Base-by-base conservation (phyloP, 192 early-diverging fungal species). In the Mortierella claussenii region DNA sequence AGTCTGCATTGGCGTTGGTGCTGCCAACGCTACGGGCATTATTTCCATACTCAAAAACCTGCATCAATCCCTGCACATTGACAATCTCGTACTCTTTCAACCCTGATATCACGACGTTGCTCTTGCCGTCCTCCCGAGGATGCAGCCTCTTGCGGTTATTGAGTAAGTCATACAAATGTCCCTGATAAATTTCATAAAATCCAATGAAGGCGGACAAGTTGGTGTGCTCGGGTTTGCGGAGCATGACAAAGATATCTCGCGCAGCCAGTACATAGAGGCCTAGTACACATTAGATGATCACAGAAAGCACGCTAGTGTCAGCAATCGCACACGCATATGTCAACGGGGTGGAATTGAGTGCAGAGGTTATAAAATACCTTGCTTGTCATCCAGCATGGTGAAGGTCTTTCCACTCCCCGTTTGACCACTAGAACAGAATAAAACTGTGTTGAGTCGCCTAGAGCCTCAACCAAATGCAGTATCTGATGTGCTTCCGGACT, bases 181-280 rank as follows among this genome's bases (percentile, higher is more conserved):
- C 93, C 79, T 97, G 94, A 79, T 99, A 99, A 62, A 99, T 97
- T 75, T 99, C 98, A 69, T 97, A 98, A 53, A 98, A 95, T 42
- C 89, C 91, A 69, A 96, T 95, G 63, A 85, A 94, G 1, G 92
- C 93, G 21, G 89, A 69, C 51, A 98, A 67, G 78, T 97, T 89
- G 9, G 81, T 50, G 74, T 94, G 83, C 58, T 94, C 82, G 1
- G 92, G 89, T 20, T 79, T 85, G 24, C 83, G 79, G 11, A 97
- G 81, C 60, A 93, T 79, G 10, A 82, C 78, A 81, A 99, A 97
- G 55, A 98, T 94, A 65, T 98, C 98, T 10, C 89, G 82, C 0
- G 95, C 95, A 4, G 98, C 98, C 52, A 92, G 83, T 10, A 97
- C 94, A 60, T 98, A 99, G 13, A 98, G 88, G 55, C 97, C 64